phyloP scores from a whole-genome alignment of 2,329 filamentous ascomycete species.

The Thermoascus crustaceus region DNA sequence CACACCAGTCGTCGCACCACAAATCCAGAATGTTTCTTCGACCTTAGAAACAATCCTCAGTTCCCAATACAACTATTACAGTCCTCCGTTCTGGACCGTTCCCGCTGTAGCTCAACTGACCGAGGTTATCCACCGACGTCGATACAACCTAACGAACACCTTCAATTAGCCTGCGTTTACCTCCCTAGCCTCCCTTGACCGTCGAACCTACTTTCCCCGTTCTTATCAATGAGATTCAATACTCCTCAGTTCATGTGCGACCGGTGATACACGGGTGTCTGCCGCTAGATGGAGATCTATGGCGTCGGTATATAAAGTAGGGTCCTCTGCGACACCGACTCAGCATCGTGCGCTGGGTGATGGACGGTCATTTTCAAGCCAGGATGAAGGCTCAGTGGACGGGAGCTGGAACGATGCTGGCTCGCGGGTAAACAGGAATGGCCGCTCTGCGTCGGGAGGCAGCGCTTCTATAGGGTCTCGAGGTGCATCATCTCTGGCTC shows the following conservation, averaged over 20 bases:
- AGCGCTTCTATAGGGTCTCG: slow-evolving; percentile 59
- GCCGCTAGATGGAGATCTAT: slow-evolving; percentile 38
- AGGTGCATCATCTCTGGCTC: slow-evolving; percentile 60
- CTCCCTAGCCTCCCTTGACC: neutral
- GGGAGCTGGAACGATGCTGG: slow-evolving; percentile 31
- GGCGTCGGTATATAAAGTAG: slow-evolving; percentile 37
- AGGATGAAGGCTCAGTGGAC: slow-evolving; percentile 30
- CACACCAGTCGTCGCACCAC: no score
- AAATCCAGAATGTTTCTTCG: no score
- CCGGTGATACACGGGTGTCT: slow-evolving; percentile 11
- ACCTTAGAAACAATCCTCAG: no score
- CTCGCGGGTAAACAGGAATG: slow-evolving; percentile 26
- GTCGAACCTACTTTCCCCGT: neutral
- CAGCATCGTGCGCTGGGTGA: slow-evolving; percentile 33
- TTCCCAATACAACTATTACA: no score
- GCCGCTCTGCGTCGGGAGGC: slow-evolving; percentile 49
- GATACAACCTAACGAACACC: neutral
- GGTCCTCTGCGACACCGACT: slow-evolving; percentile 34
- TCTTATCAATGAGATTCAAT: slow-evolving; percentile 25
- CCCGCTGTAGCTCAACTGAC: no score
- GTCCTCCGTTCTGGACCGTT: no score
- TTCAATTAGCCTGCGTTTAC: neutral
- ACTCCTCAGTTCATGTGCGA: slow-evolving; percentile 13
- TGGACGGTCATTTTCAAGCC: slow-evolving; percentile 30
- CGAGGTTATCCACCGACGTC: no score